phyloP scores from a whole-genome alignment of 345 rosid genomes.

The Cochlearia excelsa region DNA sequence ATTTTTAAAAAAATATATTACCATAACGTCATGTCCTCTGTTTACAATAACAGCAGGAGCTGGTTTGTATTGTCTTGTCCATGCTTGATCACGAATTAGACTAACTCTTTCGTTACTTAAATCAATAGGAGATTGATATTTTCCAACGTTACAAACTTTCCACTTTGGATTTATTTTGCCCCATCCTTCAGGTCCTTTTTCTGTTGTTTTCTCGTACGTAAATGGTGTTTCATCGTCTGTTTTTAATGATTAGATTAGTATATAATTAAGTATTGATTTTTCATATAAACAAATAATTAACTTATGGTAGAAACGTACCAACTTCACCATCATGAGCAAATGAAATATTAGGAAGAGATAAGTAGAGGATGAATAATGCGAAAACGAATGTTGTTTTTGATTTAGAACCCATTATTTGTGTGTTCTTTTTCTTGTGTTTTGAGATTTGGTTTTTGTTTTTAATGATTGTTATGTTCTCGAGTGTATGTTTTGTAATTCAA shows the following conservation, averaged over 20 bases:
- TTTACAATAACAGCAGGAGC: slow-evolving; percentile 52
- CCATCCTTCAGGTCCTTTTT: slow-evolving; percentile 54
- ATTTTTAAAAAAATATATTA: background rate
- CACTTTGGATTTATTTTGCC: slow-evolving; percentile 47
- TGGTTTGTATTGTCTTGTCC: slow-evolving; percentile 51
- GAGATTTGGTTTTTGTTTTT: no score
- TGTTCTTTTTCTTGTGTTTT: background rate
- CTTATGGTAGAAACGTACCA: slow-evolving; percentile 6
- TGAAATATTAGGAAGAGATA: slow-evolving; percentile 6
- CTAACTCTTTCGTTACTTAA: slow-evolving; percentile 33
- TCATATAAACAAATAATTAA: no score
- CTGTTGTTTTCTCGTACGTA: slow-evolving; percentile 38
- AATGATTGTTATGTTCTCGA: no score
- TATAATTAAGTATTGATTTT: no score
- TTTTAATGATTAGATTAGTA: background rate
- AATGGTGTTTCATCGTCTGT: slow-evolving; percentile 47
- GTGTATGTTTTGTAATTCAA: no score
- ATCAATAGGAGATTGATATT: slow-evolving; percentile 69
- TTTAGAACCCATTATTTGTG: slow-evolving; percentile 11
- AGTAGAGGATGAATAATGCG: background rate
- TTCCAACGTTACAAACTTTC: slow-evolving; percentile 51
- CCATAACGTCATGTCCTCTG: slow-evolving; percentile 67
- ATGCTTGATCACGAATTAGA: slow-evolving; percentile 31
- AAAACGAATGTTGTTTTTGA: background rate
- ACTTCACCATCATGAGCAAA: slow-evolving; percentile 22